Base-by-base conservation (phyloP, 2,329 filamentous ascomycete species). In the Truncatella angustata region DNA sequence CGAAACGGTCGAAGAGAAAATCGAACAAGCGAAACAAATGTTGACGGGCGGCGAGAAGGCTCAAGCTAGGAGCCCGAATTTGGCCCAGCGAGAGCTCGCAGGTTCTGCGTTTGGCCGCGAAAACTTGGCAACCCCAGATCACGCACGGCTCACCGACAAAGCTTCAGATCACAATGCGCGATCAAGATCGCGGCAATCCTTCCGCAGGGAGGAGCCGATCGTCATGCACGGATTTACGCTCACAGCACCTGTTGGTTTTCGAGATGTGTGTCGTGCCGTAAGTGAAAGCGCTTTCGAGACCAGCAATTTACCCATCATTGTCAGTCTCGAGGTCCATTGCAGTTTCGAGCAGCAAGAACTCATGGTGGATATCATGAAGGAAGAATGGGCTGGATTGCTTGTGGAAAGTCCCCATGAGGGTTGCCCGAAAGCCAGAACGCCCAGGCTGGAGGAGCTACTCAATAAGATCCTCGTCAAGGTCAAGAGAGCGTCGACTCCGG, bases 301-400 rank as follows among this genome's bases (percentile, higher is more conserved):
- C 5, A 92, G 83, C 54, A 81, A 88, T 49, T 75, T 96, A 18
- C 94, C 94, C 1, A 75, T 99, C 35, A 95, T 97, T 53, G 84
- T 97, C 58, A 96, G 91, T 66, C 78, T 97, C 5, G 94, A 99
- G 70, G 90, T 97, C 0, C 93, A 97, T 68, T 87, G 91, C 12
- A 83, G 87, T 55, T 74, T 80, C 1, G 84, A 89, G 49, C 93
- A 97, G 69, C 94, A 99, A 69, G 85, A 91, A 57, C 80, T 88
- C 47, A 97, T 97, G 90, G 92, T 96, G 10, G 82, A 89, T 51
- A 96, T 97, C 57, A 97, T 99, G 88, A 85, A 85, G 58, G 85
- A 96, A 59, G 87, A 90, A 57, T 99, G 92, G 91, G 81, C 80
- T 36, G 85, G 82, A 0, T 73, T 88, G 61, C 76, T 97, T 5